Conservation (phyloP, 331 rosid species). For the Arachis monticola region DNA sequence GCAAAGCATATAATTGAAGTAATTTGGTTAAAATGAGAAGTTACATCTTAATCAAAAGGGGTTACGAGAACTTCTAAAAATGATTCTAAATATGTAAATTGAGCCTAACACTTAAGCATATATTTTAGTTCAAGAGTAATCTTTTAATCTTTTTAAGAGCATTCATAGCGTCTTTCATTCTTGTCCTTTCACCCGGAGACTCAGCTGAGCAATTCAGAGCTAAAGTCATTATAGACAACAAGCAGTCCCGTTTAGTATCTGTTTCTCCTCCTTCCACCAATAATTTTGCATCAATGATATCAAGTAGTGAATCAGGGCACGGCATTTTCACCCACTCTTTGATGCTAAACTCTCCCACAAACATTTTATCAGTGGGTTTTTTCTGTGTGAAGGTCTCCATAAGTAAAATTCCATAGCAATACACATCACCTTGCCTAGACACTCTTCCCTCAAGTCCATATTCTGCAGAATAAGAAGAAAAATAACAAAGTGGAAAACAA, state of each 20-base stretch:
- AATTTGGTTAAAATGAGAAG: too few species aligned
- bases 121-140: not conserved
- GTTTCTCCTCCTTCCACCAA: not conserved
- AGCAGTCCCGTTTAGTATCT: not conserved
- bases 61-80: too few species aligned
- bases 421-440: slow-evolving; percentile 20
- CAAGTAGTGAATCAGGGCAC: not conserved
- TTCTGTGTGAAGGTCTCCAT: slow-evolving; percentile 26
- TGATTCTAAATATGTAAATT: too few species aligned
- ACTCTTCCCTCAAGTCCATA: not conserved
- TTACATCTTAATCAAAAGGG: too few species aligned
- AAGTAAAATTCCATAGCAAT: slow-evolving; percentile 30
- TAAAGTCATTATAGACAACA: slow-evolving; percentile 1
- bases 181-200: not conserved
- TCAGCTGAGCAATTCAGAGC: slow-evolving; percentile 20
- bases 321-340: slow-evolving; percentile 7
- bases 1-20: too few species aligned
- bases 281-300: not conserved
- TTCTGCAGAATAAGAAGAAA: not conserved
- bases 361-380: slow-evolving; percentile 29
- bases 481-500: not conserved
- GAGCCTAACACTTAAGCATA: too few species aligned
- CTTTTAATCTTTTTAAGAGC: not conserved
- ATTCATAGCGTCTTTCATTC: not conserved
- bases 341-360: slow-evolving; percentile 23